phyloP scores from a whole-genome alignment of 2,329 filamentous ascomycete genomes.

The Anthostomella pinea region DNA sequence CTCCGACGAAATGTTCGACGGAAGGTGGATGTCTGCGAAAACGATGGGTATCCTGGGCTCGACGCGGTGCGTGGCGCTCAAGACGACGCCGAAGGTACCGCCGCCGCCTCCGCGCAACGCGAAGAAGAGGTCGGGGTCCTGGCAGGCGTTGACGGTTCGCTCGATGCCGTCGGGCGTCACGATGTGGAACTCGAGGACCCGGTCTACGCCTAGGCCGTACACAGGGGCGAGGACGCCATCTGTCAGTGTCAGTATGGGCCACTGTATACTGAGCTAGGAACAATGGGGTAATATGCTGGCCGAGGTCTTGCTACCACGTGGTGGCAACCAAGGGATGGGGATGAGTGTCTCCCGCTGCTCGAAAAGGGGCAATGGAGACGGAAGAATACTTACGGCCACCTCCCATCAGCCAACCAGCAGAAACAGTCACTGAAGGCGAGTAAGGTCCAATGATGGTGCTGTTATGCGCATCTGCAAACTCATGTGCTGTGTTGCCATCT shows the following conservation, averaged over 20 bases:
- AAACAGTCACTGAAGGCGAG: slow-evolving; percentile 14
- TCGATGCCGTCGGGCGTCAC: slow-evolving; percentile 41
- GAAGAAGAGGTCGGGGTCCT: slow-evolving; percentile 40
- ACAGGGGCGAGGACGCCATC: slow-evolving; percentile 11
- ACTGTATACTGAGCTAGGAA: too few relatives aligned
- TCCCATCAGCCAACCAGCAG: slow-evolving; percentile 17
- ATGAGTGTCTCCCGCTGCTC: too few relatives aligned
- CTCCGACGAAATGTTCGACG: slow-evolving; percentile 15
- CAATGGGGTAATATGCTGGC: too few relatives aligned
- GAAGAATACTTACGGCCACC: slow-evolving; percentile 8
- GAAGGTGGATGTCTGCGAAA: slow-evolving; percentile 18
- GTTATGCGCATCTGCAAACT: slow-evolving; percentile 16
- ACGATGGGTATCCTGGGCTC: slow-evolving; percentile 16
- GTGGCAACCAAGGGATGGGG: too few relatives aligned
- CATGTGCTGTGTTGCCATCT: slow-evolving; percentile 11
- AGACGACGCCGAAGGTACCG: slow-evolving; percentile 49
- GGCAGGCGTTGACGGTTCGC: slow-evolving; percentile 38
- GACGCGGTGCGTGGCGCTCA: slow-evolving; percentile 19
- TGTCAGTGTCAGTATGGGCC: background rate
- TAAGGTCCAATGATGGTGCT: slow-evolving; percentile 17
- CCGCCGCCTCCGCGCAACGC: slow-evolving; percentile 32
- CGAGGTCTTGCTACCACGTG: too few relatives aligned
- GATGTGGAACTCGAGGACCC: slow-evolving; percentile 42
- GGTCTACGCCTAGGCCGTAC: slow-evolving; percentile 48
- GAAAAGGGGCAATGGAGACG: too few relatives aligned